These are phyloP conservation scores for Skeletonema potamos DNA, from an alignment of 108 stramenopile genomes.

Conservation along the genomic window DNA sequence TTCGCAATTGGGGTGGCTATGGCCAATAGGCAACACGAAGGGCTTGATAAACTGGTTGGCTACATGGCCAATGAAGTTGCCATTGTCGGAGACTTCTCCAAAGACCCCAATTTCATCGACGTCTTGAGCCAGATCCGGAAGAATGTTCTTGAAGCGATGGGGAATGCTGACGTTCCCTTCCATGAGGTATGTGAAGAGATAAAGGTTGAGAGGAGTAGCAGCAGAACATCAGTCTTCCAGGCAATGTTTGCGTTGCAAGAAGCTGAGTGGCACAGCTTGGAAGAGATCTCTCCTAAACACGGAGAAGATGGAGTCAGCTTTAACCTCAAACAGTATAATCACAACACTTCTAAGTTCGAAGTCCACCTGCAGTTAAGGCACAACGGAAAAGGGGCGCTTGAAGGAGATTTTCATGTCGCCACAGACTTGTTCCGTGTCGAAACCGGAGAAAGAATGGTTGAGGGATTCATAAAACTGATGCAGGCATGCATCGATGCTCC, in stretches of 20 bases:
- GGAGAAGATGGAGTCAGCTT: conserved; percentile 2
- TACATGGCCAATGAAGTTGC: conserved; percentile 19
- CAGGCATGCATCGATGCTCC: neutral
- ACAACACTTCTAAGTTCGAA: conserved; percentile 15
- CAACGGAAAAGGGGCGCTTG: conserved; percentile 9
- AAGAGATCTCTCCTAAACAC: neutral
- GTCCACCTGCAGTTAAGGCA: conserved; percentile 20
- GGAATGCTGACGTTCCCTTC: conserved; percentile 16
- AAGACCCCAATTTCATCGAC: conserved; percentile 3
- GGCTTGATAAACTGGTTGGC: conserved; percentile 14
- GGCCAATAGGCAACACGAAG: conserved; percentile 10
- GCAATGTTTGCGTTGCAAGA: conserved; percentile 23
- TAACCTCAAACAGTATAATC: conserved; percentile 3
- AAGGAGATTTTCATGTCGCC: conserved; percentile 19
- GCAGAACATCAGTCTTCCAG: conserved; percentile 13
- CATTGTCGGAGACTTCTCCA: conserved; percentile 4
- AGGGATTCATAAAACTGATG: conserved; percentile 7
- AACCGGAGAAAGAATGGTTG: conserved; percentile 6
- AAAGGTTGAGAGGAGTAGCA: conserved; percentile 8
- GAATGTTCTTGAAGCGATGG: conserved; percentile 26
- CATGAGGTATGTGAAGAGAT: conserved; percentile 14
- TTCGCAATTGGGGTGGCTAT: conserved; percentile 14
- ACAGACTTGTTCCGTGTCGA: neutral
- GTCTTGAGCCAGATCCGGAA: conserved; percentile 6
- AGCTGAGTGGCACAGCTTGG: conserved; percentile 12